These are phyloP conservation scores for Calonectria pauciramosa DNA, from an alignment of 2,329 filamentous ascomycete species.

Conservation along the genomic window DNA sequence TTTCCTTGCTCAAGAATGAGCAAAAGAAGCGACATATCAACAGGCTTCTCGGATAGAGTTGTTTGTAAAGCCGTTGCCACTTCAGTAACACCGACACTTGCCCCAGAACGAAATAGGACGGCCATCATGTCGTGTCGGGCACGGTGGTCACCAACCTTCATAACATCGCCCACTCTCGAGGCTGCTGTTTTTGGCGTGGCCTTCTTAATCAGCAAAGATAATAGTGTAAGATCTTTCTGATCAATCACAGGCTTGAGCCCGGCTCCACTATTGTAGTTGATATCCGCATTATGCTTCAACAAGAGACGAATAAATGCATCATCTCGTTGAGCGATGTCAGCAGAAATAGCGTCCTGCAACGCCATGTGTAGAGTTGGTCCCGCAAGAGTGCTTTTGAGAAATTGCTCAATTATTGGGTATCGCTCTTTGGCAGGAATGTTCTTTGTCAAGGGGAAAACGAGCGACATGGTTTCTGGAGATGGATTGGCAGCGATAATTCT, in stretches of 20 bases:
- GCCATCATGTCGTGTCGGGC: conserved; percentile 61
- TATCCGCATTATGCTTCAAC: conserved; percentile 65
- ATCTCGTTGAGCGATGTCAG: conserved; percentile 62
- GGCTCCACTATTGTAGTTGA: conserved; percentile 67
- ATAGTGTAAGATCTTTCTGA: conserved; percentile 61
- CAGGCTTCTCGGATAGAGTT: conserved; percentile 58
- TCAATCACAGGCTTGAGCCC: conserved; percentile 62
- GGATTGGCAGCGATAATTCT: conserved; percentile 63
- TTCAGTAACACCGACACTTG: conserved; percentile 57
- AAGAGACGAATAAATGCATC: conserved; percentile 66
- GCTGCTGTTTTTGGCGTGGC: conserved; percentile 63
- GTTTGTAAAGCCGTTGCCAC: conserved; percentile 59
- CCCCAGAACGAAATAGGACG: conserved; percentile 62
- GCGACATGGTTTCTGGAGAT: conserved; percentile 60
- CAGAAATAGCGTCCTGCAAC: conserved; percentile 66
- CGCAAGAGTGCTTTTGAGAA: conserved; percentile 63
- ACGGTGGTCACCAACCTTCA: conserved; percentile 59
- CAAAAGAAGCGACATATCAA: conserved; percentile 64
- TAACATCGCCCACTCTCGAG: conserved; percentile 62
- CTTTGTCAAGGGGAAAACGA: conserved; percentile 63
- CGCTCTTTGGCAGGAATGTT: conserved; percentile 58
- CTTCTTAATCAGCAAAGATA: conserved; percentile 61
- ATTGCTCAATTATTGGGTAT: conserved; percentile 63
- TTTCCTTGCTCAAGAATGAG: conserved; percentile 65
- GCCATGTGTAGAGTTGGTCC: conserved; percentile 62